Conservation (phyloP, 2,329 filamentous ascomycete species). For the Verticillium nonalfalfae region DNA sequence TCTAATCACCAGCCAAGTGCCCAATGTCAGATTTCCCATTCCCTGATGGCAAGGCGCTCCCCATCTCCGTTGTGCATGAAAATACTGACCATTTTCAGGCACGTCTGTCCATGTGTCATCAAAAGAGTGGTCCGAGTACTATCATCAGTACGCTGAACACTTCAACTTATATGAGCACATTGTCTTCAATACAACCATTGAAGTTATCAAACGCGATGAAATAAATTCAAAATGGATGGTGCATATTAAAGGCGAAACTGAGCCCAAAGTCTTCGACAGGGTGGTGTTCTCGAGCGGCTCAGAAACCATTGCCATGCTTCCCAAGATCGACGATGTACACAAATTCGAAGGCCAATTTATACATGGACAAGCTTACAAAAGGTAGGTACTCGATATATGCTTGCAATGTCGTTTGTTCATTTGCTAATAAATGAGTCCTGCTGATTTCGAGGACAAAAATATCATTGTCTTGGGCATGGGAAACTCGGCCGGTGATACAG, state of each 20-base stretch:
- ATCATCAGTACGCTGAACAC: slow-evolving; percentile 14
- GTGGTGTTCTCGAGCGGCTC: slow-evolving; percentile 15
- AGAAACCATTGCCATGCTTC: slow-evolving; percentile 10
- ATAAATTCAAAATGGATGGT: slow-evolving; percentile 13
- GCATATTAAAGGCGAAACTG: slow-evolving; percentile 4
- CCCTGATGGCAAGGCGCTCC: slow-evolving; percentile 13
- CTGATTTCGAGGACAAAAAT: slow-evolving; percentile 13
- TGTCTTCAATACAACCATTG: slow-evolving; percentile 9
- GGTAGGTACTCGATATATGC: slow-evolving; percentile 2
- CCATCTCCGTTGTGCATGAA: too few species aligned
- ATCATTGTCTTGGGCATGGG: slow-evolving; percentile 19
- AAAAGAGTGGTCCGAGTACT: slow-evolving; percentile 10
- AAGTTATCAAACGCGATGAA: slow-evolving; percentile 8
- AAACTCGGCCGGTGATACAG: slow-evolving; percentile 17
- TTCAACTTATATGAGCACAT: slow-evolving; percentile 13
- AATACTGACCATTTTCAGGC: background rate
- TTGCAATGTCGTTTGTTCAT: too few species aligned
- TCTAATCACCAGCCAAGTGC: slow-evolving; percentile 3
- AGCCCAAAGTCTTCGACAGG: slow-evolving; percentile 15
- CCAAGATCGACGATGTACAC: slow-evolving; percentile 12
- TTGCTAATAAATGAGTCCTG: slow-evolving; percentile 4
- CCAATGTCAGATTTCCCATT: slow-evolving; percentile 17
- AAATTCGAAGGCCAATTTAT: slow-evolving; percentile 13
- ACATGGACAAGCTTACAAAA: slow-evolving; percentile 17
- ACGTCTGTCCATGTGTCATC: background rate